phyloP scores from a whole-genome alignment of 148 eudicot species.

The Fagopyrum homotropicum region DNA sequence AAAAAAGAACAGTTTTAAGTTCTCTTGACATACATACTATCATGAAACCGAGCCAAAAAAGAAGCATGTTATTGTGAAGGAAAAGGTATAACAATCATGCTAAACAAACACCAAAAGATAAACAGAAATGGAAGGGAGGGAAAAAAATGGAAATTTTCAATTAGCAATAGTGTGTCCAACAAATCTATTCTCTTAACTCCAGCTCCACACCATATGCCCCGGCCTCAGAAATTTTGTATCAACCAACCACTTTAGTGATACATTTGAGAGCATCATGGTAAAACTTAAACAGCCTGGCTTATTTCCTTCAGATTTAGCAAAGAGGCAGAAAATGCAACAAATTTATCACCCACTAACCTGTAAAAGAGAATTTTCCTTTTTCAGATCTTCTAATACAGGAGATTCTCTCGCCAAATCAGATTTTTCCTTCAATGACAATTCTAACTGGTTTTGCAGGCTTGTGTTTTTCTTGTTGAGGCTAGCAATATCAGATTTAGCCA shows the following conservation, averaged over 20 bases:
- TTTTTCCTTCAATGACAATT: constrained; percentile 57
- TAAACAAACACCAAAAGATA: not conserved
- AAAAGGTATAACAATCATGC: not conserved
- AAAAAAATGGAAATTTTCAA: not conserved
- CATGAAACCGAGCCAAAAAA: not conserved
- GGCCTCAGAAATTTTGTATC: not conserved
- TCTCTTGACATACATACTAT: not conserved
- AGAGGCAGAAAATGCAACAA: not conserved
- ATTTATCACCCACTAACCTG: constrained; percentile 36
- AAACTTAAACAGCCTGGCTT: constrained; percentile 7
- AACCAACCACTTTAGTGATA: not conserved
- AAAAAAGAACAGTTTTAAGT: not conserved
- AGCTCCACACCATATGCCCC: not conserved
- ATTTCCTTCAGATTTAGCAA: not conserved
- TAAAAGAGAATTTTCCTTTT: constrained; percentile 54
- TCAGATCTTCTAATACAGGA: constrained; percentile 41
- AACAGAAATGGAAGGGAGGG: not conserved
- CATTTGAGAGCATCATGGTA: not conserved
- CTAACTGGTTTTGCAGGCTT: constrained; percentile 54
- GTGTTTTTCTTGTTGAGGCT: constrained; percentile 60
- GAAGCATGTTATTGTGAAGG: not conserved
- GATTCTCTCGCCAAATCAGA: constrained; percentile 56
- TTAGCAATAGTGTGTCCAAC: not conserved
- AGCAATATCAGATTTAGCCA: constrained; percentile 66
- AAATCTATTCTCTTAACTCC: not conserved